Conservation (phyloP, 768 basidiomycete genomes). For the Paxillus rubicundulus region DNA sequence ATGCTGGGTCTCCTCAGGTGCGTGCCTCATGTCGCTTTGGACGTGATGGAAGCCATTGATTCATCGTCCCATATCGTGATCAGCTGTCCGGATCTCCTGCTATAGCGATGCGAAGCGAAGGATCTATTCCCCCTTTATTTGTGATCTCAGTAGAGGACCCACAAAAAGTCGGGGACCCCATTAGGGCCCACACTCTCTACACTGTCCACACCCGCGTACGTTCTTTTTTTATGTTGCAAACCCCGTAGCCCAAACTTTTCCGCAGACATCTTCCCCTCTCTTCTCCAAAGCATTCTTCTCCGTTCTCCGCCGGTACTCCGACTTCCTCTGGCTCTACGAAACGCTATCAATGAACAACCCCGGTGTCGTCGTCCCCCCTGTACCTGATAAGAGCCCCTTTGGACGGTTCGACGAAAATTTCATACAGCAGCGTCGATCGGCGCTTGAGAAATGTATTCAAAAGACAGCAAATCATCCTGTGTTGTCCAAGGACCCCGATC, state of each 20-base stretch:
- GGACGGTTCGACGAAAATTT: conserved; percentile 93
- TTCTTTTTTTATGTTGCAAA: background rate
- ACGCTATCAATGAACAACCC: conserved; percentile 87
- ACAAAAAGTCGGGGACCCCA: conserved; percentile 94
- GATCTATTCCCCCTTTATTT: conserved; percentile 67
- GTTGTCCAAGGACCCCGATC: conserved; percentile 80
- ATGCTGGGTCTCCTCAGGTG: conserved; percentile 26
- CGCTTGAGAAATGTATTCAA: conserved; percentile 85
- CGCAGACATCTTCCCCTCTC: conserved; percentile 78
- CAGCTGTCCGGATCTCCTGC: conserved; percentile 17
- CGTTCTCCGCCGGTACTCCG: conserved; percentile 94
- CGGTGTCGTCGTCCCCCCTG: conserved; percentile 94
- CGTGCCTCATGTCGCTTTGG: background rate
- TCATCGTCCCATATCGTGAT: background rate
- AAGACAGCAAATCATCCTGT: conserved; percentile 94
- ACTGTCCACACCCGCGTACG: conserved; percentile 87
- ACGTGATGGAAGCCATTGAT: background rate
- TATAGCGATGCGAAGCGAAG: conserved; percentile 31
- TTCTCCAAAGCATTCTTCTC: conserved; percentile 86
- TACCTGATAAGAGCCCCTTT: conserved; percentile 92
- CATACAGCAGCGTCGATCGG: conserved; percentile 79
- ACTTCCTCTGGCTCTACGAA: conserved; percentile 96
- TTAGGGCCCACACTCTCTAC: conserved; percentile 92
- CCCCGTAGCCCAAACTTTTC: background rate
- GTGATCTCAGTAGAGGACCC: conserved; percentile 93